Base-by-base conservation (phyloP, 176 grass and related monocot species). In the Oryza officinalis region DNA sequence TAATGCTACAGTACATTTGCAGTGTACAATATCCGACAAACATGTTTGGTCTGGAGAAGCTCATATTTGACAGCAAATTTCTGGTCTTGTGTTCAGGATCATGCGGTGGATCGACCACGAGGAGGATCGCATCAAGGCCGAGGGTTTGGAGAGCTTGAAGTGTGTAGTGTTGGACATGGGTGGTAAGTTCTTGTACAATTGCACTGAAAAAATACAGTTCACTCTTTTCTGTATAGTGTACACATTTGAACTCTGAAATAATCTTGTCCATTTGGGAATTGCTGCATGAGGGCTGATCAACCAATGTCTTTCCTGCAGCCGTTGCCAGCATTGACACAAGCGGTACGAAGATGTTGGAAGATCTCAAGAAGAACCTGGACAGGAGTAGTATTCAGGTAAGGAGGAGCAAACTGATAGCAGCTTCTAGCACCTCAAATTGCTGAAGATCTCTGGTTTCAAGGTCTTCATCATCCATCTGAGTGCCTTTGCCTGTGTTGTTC, bases 161-260 rank as follows among this genome's bases (percentile, higher is more conserved):
- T 94, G 93, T 72, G 64, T 94, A 4, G 83, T 94, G 26, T 81
- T 97, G 2, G 94, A 97, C 69, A 81, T 97, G 87, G 68, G 92
- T 87, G 93, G 93, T 95, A 80, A 90, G 83, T 71, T 67, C 23
- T 40, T 23, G 13, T 28, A 11, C 35, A 13, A 32, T 8, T 18
- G 41, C 8, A 23, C n/a, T 79, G 52, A 47, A 74, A 52, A 15
- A 13, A 50, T 17, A 85, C 26, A 22, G 25, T 67, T 22, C 1
- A n/a, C 66, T 43, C 37, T 71, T 71, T 23, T 57, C 14, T 43
- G 40, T 9, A 8, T 40, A 27, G 1, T 20, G 9, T 38, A 4
- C 27, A 50, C 1, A 15, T 35, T 22, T 64, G 22, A 57, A 68
- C 18, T 23, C 54, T 23, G 22, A 32, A 38, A 32, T 5, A 40